Base-by-base conservation (phyloP, 1,139 yeast genomes). In the Magnusiomyces paraingens region DNA sequence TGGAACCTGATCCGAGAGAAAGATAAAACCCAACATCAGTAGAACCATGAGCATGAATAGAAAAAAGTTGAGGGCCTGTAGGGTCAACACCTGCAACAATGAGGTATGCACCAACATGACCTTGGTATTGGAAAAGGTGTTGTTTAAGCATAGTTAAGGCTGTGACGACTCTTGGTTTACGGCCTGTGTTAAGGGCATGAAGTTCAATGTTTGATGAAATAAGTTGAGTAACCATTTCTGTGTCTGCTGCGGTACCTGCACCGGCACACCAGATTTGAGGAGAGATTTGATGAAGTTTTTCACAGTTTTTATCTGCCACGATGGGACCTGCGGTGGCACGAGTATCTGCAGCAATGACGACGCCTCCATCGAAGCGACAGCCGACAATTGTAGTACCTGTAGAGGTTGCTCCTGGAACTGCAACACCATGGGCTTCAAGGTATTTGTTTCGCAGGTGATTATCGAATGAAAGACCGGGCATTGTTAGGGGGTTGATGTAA, bases 241-340 rank as follows among this genome's bases (percentile, higher is more conserved):
- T 93, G 69, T 93, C 99, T n/a, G 99, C 99, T 47, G 99, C 99
- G 18, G 99, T 93, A 70, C 99, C 99, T 2, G 99, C 99, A 64
- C 99, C 99, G 53, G 97, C 97, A 81, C 98, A 93, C 99, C 99
- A 93, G 66, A 93, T 93, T 67, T 80, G 81, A 12, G 99, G 97
- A 1, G 97, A 81, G 63, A 93, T 80, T 64, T 95, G 76, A 73
- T 93, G 99, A 61, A 93, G 77, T 73, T 93, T 93, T 68, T 91
- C 97, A 78, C 98, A 91, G 75, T 93, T 93, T 76, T 93, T 91
- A 73, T 93, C 98, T 15, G 99, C 99, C 39, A 93, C 98, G 63
- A 93, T 90, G 56, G 83, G 84, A 21, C 99, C 99, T 42, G 94
- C 84, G 3, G 99, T 93, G 57, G 99, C 98, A 73, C 99, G 82